phyloP scores from a whole-genome alignment of 768 basidiomycete species.

The Postia placenta region DNA sequence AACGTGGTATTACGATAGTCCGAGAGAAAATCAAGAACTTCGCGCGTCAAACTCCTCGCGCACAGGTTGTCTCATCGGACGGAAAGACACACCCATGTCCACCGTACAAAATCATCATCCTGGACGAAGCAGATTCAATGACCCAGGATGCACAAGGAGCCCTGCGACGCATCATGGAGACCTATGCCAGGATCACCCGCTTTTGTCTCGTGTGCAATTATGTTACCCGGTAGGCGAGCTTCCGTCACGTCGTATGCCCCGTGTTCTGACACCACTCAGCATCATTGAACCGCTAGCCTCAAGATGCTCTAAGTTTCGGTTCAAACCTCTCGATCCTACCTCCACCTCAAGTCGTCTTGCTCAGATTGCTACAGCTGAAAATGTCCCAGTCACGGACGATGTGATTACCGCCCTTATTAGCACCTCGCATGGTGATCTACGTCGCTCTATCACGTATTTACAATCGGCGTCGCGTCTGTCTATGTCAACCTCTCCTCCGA shows the following conservation, averaged over 20 bases:
- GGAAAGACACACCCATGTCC: constrained; percentile 90
- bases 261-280: constrained; percentile 33
- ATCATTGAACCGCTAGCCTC: constrained; percentile 98
- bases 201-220: constrained; percentile 99
- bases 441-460: constrained; percentile 95
- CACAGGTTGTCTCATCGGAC: constrained; percentile 64
- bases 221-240: constrained; percentile 74
- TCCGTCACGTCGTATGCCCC: not conserved
- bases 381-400: constrained; percentile 46
- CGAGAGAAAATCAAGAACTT: constrained; percentile 99
- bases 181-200: constrained; percentile 92
- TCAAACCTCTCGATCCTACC: constrained; percentile 80
- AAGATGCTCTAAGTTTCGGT: constrained; percentile 98
- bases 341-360: constrained; percentile 73
- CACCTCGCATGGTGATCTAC: constrained; percentile 86
- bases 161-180: constrained; percentile 98
- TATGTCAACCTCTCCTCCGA: constrained; percentile 63
- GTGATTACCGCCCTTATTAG: constrained; percentile 71
- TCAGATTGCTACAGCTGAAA: constrained; percentile 76
- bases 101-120: constrained; percentile 97
- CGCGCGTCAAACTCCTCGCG: constrained; percentile 85
- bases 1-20: constrained; percentile 94
- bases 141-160: constrained; percentile 99
- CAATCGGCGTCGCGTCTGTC: constrained; percentile 93
- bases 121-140: constrained; percentile 99